phyloP scores from a whole-genome alignment of 208 protist species.

The Angomonas ambiguus region DNA sequence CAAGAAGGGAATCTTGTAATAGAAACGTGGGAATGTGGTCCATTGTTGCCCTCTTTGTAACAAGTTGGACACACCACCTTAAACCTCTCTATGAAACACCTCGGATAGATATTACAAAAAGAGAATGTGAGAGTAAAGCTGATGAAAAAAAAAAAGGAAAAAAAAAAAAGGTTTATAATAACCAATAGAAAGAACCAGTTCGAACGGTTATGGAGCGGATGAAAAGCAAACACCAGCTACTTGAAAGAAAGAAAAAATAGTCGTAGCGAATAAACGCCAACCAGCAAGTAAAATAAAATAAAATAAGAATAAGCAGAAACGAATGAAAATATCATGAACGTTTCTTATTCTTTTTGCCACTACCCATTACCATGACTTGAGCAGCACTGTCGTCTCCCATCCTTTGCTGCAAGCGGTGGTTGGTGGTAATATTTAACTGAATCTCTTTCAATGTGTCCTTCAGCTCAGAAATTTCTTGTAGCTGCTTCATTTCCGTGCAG shows the following conservation, averaged over 20 bases:
- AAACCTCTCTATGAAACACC: too few relatives aligned
- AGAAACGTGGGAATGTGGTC: not conserved
- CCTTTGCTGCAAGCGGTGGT: conserved; percentile 23
- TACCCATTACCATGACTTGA: conserved; percentile 29
- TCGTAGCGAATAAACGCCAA: not conserved
- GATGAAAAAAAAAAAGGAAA: too few relatives aligned
- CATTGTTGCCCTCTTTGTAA: not conserved
- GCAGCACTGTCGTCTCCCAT: conserved; percentile 28
- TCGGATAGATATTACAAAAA: too few relatives aligned
- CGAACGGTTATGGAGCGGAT: not conserved
- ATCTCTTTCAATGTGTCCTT: conserved; percentile 63
- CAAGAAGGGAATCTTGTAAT: not conserved
- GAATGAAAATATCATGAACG: conserved; percentile 3
- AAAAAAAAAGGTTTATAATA: not conserved
- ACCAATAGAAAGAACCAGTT: too few relatives aligned
- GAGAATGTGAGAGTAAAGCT: too few relatives aligned
- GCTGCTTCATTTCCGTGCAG: conserved; percentile 24
- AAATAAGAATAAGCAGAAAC: conserved; percentile 5
- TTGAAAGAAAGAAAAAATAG: not conserved
- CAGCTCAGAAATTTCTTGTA: conserved; percentile 39
- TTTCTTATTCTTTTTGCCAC: not conserved
- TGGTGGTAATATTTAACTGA: conserved; percentile 44
- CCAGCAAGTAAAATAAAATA: conserved; percentile 10
- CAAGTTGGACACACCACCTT: too few relatives aligned
- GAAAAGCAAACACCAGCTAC: not conserved